Conservation (phyloP, 352 stramenopile species). For the Aphanomyces astaci region DNA sequence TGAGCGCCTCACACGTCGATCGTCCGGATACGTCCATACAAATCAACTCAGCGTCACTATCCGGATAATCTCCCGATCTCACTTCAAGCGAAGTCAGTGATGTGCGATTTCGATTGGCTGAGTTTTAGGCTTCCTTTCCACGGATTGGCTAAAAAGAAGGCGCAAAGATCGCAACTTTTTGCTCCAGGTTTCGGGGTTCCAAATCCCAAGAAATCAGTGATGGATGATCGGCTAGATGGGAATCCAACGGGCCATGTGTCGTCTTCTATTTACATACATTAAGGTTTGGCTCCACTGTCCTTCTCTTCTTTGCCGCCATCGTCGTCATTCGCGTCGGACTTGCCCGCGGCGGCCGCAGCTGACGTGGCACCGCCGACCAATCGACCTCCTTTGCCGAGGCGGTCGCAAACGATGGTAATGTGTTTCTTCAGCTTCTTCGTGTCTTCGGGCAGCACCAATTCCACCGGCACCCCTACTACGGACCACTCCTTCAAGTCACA, state of each 20-base stretch:
- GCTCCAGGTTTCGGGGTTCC: too few species aligned
- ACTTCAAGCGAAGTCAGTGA: slow-evolving; percentile 4
- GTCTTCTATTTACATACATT: neutral
- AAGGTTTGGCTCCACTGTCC: neutral
- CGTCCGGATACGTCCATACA: neutral
- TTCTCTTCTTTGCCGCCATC: slow-evolving; percentile 4
- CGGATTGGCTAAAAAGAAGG: slow-evolving; percentile 1
- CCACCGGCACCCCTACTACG: slow-evolving; percentile 24
- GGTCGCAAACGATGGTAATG: slow-evolving; percentile 85
- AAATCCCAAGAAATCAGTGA: too few species aligned
- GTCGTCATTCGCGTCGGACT: neutral
- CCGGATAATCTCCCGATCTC: neutral
- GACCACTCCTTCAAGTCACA: slow-evolving; percentile 25
- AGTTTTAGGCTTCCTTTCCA: neutral
- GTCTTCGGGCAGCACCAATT: slow-evolving; percentile 62
- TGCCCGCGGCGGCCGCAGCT: neutral
- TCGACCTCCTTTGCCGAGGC: slow-evolving; percentile 67
- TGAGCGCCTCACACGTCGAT: slow-evolving; percentile 1
- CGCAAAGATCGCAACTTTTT: neutral
- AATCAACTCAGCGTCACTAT: neutral
- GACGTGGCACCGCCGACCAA: slow-evolving; percentile 2
- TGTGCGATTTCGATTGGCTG: neutral
- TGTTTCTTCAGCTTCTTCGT: slow-evolving; percentile 87
- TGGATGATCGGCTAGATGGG: too few species aligned
- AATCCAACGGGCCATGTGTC: too few species aligned